phyloP scores from a whole-genome alignment of 2,329 filamentous ascomycete species.

The Rachicladosporium sp. region DNA sequence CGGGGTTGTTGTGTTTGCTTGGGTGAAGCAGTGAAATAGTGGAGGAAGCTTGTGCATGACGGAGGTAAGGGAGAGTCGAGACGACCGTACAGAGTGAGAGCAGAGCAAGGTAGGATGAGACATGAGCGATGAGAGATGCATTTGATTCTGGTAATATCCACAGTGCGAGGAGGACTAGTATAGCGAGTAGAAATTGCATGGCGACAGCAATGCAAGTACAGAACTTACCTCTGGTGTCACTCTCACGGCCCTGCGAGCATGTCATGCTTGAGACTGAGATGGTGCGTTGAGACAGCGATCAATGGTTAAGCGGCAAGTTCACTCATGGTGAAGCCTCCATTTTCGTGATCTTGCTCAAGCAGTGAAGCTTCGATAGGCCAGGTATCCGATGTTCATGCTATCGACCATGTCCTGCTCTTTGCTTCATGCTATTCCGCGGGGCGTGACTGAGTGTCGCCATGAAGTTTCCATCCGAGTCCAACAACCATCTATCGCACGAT shows the following conservation, averaged over 20 bases:
- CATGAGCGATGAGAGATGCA: not conserved
- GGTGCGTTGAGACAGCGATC: slow-evolving; percentile 22
- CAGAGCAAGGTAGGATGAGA: not conserved
- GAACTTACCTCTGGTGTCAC: not conserved
- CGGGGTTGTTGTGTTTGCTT: slow-evolving; percentile 4
- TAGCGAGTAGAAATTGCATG: slow-evolving; percentile 2
- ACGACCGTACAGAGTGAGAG: not conserved
- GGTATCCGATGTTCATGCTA: slow-evolving; percentile 15
- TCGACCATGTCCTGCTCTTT: slow-evolving; percentile 9
- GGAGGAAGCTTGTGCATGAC: not conserved
- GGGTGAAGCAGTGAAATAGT: slow-evolving; percentile 1
- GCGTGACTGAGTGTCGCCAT: not conserved
- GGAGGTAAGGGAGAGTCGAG: not conserved
- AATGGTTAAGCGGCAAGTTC: slow-evolving; percentile 24
- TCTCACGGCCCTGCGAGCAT: not conserved
- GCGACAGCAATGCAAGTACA: slow-evolving; percentile 3
- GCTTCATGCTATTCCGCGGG: slow-evolving; percentile 16
- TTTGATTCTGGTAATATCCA: not conserved
- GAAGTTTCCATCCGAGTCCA: slow-evolving; percentile 12
- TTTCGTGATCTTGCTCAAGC: slow-evolving; percentile 25
- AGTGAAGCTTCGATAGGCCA: slow-evolving; percentile 26
- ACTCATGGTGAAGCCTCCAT: slow-evolving; percentile 23
- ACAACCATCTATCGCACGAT: slow-evolving; percentile 77
- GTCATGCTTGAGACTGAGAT: slow-evolving; percentile 5
- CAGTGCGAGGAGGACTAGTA: not conserved